Evolutionary conservation across 306 rosid species (phyloP).

Genomic region (Acacia melanoxylon): DNA sequence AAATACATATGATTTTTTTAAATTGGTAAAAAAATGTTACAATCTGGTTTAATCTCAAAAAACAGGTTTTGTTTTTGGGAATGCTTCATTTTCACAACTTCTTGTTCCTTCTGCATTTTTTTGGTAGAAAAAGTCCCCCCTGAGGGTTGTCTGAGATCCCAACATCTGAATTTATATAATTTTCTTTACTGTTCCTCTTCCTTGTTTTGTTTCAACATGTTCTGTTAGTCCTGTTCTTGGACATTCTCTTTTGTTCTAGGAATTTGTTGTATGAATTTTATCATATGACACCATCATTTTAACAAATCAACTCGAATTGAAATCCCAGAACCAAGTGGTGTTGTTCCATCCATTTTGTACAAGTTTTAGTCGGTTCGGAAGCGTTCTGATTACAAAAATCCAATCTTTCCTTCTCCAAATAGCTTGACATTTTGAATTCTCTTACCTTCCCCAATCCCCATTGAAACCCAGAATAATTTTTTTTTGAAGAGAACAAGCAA

Average conservation of each 20-base stretch:
- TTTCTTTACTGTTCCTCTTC: slow-evolving; percentile 9
- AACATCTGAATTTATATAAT: slow-evolving; percentile 36
- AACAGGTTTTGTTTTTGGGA: too few species aligned
- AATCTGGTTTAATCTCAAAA: too few species aligned
- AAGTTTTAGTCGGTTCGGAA: neutral
- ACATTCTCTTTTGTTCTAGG: slow-evolving; percentile 36
- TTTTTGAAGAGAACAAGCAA: slow-evolving; percentile 27
- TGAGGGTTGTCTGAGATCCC: slow-evolving; percentile 23
- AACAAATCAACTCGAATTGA: slow-evolving; percentile 2
- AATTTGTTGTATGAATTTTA: neutral
- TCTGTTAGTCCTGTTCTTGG: slow-evolving; percentile 19
- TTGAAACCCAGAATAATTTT: slow-evolving; percentile 5
- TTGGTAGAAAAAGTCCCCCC: too few species aligned
- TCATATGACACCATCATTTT: slow-evolving; percentile 13
- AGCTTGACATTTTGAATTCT: slow-evolving; percentile 5
- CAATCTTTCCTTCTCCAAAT: slow-evolving; percentile 15
- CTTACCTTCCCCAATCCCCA: slow-evolving; percentile 11
- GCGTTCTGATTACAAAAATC: neutral
- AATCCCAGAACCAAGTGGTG: slow-evolving; percentile 26
- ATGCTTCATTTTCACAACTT: slow-evolving; percentile 52
- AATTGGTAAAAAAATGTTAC: too few species aligned
- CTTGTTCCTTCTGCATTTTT: too few species aligned
- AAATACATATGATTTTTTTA: too few species aligned
- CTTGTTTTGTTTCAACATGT: slow-evolving; percentile 29
- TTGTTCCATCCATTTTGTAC: neutral